Evolutionary conservation across 495 filamentous ascomycete species (phyloP), one percentile per base, ranked within the genome.

Genomic region (Opeltia flavorubescens): DNA sequence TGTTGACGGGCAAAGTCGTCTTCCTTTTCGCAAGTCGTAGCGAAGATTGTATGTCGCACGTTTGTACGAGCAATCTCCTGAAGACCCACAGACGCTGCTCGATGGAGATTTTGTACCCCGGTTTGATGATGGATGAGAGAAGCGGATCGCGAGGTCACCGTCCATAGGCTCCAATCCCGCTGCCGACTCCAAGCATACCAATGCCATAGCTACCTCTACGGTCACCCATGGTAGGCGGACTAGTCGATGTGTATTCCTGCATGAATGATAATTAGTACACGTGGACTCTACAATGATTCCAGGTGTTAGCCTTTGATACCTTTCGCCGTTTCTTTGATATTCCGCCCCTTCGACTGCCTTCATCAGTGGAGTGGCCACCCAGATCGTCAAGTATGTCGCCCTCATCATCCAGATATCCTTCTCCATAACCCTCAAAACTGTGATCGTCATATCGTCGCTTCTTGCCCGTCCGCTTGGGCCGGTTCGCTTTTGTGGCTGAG

Each of bases 371-470:
- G 27, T 58, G 53, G 4, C 53, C 55, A 11, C 43, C 55, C 5
- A 24, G 17, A 43, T 38, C 47, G 21, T n/a, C 17, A 3, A 34
- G 5, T 27, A 47, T 20, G 23, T 58, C 55, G 12, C 49, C 50
- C 25, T 55, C 55, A 18, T 58, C 55, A 38, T 58, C 55, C 31
- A 66, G 65, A 57, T 64, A 79, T 9, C 75, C 79, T 63, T 83
- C 80, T 42, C 70, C 74, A 51, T 85, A 86, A 4, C 81, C 81
- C 44, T 74, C 74, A 57, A 79, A 85, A 53, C 75, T 79, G 36
- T 65, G 65, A 25, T 84, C 81, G 55, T 78, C 73, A 56, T 85
- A 85, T 52, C 76, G 66, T 51, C 81, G 67, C 63, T 83, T 82
- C 53, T 76, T 79, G 26, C 73, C 44, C 53, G 28, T 25, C 76